Base-by-base conservation (phyloP, 1,139 yeast species). In the Pichia sp. region DNA sequence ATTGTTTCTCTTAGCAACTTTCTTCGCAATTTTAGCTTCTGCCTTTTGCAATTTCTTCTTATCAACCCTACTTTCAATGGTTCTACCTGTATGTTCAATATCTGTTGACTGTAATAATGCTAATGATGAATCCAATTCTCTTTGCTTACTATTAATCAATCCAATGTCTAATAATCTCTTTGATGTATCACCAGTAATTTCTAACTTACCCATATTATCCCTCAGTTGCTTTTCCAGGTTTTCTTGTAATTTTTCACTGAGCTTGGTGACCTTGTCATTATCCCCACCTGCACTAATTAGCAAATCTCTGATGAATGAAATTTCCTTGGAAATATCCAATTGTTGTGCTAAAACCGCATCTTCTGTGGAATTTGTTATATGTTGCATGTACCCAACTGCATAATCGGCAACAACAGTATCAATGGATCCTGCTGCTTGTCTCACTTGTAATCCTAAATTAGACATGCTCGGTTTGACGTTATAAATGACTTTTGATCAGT, bases 11-110 rank as follows among this genome's bases (percentile, higher is more conserved):
- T 92, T 90, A 42, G 96, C 97, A 56, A 90, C 90, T 68, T 92
- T 92, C 63, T 92, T 89, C 36, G 97, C 97, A 65, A 92, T 90
- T 73, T 92, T 92, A 62, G 90, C 80, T 71, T 92, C 98, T 52
- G 96, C 98, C 69, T 92, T 92, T 64, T 90, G 97, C 64, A 92
- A 79, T 68, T 92, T 92, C 80, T 89, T 90, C 73, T 84, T 85
- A 67, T 92, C 98, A 44, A 92, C 99, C 63, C 95, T 80, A 49
- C 94, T 82, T 66, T 92, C 97, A 71, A 89, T 85, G 59, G 84
- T 82, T 68, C 96, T 78, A 45, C 97, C 96, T 1, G 95, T 76
- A 56, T 90, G 94, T 54, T 90, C 97, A 57, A 92, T 83, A 62
- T 89, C 96, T 26, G 84, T 77, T 25, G 89, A 89, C 58, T 85